These are phyloP conservation scores for Colletotrichum caudatum DNA, from an alignment of 2,329 filamentous ascomycete species.

Conservation along the genomic window DNA sequence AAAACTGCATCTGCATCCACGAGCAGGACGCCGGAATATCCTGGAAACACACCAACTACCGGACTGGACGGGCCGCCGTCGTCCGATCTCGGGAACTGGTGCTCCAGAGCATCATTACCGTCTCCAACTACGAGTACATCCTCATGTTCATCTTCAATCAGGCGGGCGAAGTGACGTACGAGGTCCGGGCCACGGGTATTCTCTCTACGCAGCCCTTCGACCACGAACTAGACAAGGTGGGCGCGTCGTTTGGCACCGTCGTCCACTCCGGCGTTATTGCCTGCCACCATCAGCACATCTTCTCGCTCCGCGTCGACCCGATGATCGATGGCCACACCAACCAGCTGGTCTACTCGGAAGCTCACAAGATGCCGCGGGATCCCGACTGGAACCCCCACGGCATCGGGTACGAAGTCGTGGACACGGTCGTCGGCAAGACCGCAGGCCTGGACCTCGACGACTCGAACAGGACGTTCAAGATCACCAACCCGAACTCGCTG, in stretches of 20 bases:
- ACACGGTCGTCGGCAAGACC: constrained; percentile 33
- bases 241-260: constrained; percentile 67
- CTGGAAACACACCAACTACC: constrained; percentile 79
- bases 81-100: constrained; percentile 72
- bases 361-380: constrained; percentile 33
- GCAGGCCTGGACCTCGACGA: constrained; percentile 27
- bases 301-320: constrained; percentile 74
- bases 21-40: constrained; percentile 77
- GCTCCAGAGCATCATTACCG: constrained; percentile 75
- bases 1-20: constrained; percentile 76
- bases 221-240: constrained; percentile 64
- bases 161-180: constrained; percentile 69
- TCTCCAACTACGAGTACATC: constrained; percentile 79
- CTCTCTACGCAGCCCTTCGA: constrained; percentile 65
- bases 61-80: constrained; percentile 71
- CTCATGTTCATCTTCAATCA: constrained; percentile 75
- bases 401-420: constrained; percentile 33
- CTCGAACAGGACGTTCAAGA: constrained; percentile 36
- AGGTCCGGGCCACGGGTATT: constrained; percentile 75
- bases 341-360: constrained; percentile 64
- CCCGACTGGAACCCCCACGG: constrained; percentile 38
- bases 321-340: constrained; percentile 69
- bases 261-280: constrained; percentile 66
- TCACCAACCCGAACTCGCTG: constrained; percentile 37
- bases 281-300: constrained; percentile 79